Evolutionary conservation across 805 yeast genomes (phyloP).

Genomic region (Metschnikowia santaceciliae): DNA sequence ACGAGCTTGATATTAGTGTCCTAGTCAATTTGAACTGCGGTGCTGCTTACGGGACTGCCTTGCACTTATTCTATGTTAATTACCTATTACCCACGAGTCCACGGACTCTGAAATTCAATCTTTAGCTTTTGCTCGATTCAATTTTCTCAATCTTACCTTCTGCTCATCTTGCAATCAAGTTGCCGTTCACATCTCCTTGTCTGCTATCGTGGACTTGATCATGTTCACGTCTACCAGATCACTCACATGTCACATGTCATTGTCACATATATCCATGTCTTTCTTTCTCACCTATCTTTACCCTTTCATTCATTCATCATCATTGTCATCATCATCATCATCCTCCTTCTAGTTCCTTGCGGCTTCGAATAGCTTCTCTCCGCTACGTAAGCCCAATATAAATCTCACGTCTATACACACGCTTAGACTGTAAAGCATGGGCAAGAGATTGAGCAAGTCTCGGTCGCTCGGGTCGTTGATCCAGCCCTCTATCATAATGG

Average conservation of each 20-base stretch:
- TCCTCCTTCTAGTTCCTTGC: background rate
- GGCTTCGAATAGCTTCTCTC: constrained; percentile 57
- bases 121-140: background rate
- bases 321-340: background rate
- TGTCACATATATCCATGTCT: too few species aligned
- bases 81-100: constrained; percentile 3
- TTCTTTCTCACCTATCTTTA: too few species aligned
- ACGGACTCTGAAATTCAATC: background rate
- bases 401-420: constrained; percentile 81
- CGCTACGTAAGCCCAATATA: constrained; percentile 68
- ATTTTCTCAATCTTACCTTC: too few species aligned
- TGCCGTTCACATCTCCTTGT: too few species aligned
- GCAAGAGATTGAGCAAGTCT: constrained; percentile 76
- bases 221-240: too few species aligned
- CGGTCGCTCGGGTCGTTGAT: constrained; percentile 91
- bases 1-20: too few species aligned
- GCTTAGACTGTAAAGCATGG: constrained; percentile 72
- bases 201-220: too few species aligned
- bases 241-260: too few species aligned
- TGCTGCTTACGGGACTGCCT: too few species aligned
- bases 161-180: too few species aligned
- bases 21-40: too few species aligned
- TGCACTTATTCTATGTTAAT: background rate
- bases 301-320: too few species aligned
- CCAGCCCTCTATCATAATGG: constrained; percentile 96